phyloP scores from a whole-genome alignment of 2,329 filamentous ascomycete species.

The Emmonsia crescens region DNA sequence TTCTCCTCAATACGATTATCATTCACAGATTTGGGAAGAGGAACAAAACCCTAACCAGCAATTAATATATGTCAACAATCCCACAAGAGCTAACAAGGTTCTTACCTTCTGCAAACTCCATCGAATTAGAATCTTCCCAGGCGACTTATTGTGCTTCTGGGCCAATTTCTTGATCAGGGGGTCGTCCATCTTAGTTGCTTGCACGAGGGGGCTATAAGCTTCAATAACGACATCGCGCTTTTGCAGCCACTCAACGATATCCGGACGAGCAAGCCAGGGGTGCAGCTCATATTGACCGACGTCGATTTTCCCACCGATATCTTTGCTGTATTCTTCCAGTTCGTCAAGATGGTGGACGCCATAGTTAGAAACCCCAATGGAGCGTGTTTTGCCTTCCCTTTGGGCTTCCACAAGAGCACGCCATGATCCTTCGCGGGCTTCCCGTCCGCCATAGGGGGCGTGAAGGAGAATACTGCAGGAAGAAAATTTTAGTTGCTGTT shows the following conservation, averaged over 20 bases:
- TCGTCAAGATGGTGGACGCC: conserved; percentile 32
- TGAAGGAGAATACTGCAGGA: conserved; percentile 27
- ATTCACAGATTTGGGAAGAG: conserved; percentile 53
- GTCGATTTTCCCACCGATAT: conserved; percentile 54
- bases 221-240: conserved; percentile 53
- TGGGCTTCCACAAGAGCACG: conserved; percentile 32
- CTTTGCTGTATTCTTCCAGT: conserved; percentile 30
- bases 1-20: conserved; percentile 52
- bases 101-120: conserved; percentile 50
- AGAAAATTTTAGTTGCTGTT: background rate
- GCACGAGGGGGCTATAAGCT: conserved; percentile 40
- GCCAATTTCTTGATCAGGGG: conserved; percentile 40
- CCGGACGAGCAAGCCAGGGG: conserved; percentile 70
- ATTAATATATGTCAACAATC: background rate
- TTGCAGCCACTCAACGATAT: conserved; percentile 68
- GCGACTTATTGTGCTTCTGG: conserved; percentile 48
- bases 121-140: conserved; percentile 48
- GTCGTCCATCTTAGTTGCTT: conserved; percentile 41
- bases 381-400: conserved; percentile 26
- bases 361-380: conserved; percentile 33
- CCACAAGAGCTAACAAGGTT: background rate
- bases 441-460: conserved; percentile 29
- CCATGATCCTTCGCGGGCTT: conserved; percentile 30
- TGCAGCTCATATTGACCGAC: conserved; percentile 87
- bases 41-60: conserved; percentile 44